These are phyloP conservation scores for Scleroderma bovista DNA, from an alignment of 768 basidiomycete genomes.

Conservation along the genomic window DNA sequence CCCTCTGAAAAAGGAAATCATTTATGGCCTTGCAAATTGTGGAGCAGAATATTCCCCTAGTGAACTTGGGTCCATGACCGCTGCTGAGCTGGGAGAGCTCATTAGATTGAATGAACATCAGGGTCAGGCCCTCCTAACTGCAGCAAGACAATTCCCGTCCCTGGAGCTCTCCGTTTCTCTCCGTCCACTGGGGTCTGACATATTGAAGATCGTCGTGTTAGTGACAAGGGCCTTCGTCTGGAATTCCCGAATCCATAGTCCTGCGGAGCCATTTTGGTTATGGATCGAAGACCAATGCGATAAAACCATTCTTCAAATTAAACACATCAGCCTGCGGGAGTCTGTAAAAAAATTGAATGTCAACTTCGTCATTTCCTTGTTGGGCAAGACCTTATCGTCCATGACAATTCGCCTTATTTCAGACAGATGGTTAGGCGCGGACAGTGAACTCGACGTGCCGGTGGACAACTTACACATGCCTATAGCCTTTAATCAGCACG, in stretches of 20 bases:
- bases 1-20: constrained; percentile 65
- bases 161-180: constrained; percentile 60
- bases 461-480: constrained; percentile 80
- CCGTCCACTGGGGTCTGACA: constrained; percentile 77
- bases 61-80: constrained; percentile 64
- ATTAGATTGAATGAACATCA: constrained; percentile 84
- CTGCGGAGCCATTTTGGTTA: constrained; percentile 84
- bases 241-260: constrained; percentile 70
- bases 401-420: constrained; percentile 78
- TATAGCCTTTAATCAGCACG: constrained; percentile 44
- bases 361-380: constrained; percentile 79
- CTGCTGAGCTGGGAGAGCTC: constrained; percentile 68
- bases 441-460: constrained; percentile 60
- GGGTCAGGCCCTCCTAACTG: constrained; percentile 70
- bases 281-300: constrained; percentile 90
- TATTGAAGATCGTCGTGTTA: constrained; percentile 68
- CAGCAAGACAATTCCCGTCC: constrained; percentile 82
- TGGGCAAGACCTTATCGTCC: constrained; percentile 45
- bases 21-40: constrained; percentile 74
- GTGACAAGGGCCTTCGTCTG: constrained; percentile 72
- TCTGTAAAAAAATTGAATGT: constrained; percentile 53
- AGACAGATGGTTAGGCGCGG: constrained; percentile 91
- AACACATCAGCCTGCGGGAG: constrained; percentile 66
- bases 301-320: constrained; percentile 75
- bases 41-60: constrained; percentile 74